These are phyloP conservation scores for Dendrocalamus latiflorus DNA, from an alignment of 202 grass and related monocot genomes.

Conservation along the genomic window DNA sequence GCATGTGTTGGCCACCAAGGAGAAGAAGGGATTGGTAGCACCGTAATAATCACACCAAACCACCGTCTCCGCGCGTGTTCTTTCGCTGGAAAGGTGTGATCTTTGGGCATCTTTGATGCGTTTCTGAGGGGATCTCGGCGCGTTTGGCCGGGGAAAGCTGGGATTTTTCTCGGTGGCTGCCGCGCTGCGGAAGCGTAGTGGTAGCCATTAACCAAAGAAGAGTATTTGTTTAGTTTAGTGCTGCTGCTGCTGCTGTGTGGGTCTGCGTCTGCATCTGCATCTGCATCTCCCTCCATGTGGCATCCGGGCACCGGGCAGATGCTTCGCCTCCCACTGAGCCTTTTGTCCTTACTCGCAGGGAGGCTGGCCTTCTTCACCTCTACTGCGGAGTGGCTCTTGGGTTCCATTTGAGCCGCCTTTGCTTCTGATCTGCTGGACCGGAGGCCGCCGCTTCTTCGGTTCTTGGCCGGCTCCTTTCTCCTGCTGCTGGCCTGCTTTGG, in stretches of 20 bases:
- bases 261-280: neutral
- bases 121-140: slow-evolving; percentile 7
- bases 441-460: neutral
- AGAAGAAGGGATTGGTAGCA: neutral
- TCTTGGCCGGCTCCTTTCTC: neutral
- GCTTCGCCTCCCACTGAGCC: slow-evolving; percentile 24
- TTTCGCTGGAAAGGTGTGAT: neutral
- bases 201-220: neutral
- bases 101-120: neutral
- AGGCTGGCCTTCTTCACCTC: neutral
- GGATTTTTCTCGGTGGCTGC: neutral
- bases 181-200: neutral
- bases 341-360: slow-evolving; percentile 31
- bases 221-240: slow-evolving; percentile 4
- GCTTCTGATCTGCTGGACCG: slow-evolving; percentile 22
- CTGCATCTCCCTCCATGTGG: neutral
- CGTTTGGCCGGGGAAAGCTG: neutral
- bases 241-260: neutral
- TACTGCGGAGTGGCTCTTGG: neutral
- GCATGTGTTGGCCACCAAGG: slow-evolving; percentile 21
- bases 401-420: neutral
- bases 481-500: neutral
- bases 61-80: neutral
- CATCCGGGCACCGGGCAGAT: slow-evolving; percentile 4
- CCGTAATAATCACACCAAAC: neutral